Evolutionary conservation across 805 yeast species (phyloP).

Genomic region (Yamadazyma phyllophila): DNA sequence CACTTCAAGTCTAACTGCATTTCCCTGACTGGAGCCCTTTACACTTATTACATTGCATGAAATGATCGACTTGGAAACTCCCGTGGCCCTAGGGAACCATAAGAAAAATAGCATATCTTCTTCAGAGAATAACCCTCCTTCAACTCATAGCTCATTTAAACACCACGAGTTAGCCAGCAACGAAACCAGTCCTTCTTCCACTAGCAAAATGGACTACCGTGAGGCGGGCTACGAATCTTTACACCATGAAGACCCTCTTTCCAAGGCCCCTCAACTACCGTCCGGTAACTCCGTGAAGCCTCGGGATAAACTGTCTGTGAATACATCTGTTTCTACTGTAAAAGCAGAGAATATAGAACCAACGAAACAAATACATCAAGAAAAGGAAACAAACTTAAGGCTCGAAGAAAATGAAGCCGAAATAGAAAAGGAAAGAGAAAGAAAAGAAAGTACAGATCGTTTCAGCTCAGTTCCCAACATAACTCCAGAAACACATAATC

Average conservation of each 20-base stretch:
- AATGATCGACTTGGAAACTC: neutral
- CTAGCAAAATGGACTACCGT: conserved; percentile 3
- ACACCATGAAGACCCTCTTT: neutral
- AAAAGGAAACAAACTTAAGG: too few relatives aligned
- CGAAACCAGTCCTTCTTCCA: conserved; percentile 16
- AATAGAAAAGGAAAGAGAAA: neutral
- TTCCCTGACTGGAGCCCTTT: neutral
- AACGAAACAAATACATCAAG: too few relatives aligned
- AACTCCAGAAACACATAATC: neutral
- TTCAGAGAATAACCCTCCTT: conserved; percentile 11
- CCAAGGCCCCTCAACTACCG: neutral
- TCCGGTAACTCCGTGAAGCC: neutral
- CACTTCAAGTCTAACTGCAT: neutral
- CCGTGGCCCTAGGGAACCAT: neutral
- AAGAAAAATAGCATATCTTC: conserved; percentile 5
- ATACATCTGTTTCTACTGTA: too few relatives aligned
- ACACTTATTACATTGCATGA: neutral
- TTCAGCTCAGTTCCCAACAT: neutral
- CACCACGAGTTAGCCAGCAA: conserved; percentile 12
- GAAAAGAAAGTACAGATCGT: neutral
- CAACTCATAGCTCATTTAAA: conserved; percentile 15
- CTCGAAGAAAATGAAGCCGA: too few relatives aligned
- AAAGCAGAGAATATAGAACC: too few relatives aligned
- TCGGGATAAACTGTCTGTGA: too few relatives aligned
- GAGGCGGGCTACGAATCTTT: neutral